phyloP scores from a whole-genome alignment of 805 yeast species.

The Nakazawaea laoshanensis region DNA sequence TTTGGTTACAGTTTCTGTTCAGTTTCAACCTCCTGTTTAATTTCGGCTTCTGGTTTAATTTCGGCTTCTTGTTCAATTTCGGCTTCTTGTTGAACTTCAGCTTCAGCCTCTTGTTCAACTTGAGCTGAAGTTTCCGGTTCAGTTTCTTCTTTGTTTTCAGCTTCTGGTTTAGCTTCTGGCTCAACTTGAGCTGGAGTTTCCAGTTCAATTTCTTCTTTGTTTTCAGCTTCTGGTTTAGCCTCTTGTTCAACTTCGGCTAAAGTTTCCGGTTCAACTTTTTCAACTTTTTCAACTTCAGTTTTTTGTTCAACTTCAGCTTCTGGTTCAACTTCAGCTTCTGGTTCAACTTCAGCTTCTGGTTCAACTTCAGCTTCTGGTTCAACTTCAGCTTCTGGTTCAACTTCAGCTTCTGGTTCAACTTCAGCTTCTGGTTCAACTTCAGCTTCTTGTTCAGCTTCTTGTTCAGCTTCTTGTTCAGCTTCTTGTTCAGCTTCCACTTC shows the following conservation, averaged over 20 bases:
- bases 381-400: conserved; percentile 1
- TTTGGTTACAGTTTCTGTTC: too few species aligned
- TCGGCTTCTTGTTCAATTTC: too few species aligned
- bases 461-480: conserved; percentile 1
- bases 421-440: conserved; percentile 1
- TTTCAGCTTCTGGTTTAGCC: neutral
- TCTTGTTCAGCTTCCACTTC: conserved; percentile 15
- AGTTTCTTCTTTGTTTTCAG: neutral
- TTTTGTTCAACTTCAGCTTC: conserved; percentile 9
- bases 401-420: conserved; percentile 6
- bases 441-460: conserved; percentile 9
- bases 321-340: conserved; percentile 9
- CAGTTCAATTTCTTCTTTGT: neutral
- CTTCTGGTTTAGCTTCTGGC: neutral
- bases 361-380: conserved; percentile 2
- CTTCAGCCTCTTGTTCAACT: conserved; percentile 4
- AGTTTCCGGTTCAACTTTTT: conserved; percentile 3
- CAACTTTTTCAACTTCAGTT: conserved; percentile 15
- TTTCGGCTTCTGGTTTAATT: too few species aligned
- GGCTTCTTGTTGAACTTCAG: too few species aligned
- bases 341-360: conserved; percentile 5
- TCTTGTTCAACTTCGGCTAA: neutral
- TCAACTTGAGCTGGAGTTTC: neutral
- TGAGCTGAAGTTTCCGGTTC: conserved; percentile 1
- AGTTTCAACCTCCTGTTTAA: too few species aligned